Base-by-base conservation (phyloP, 1,284 basidiomycete genomes). In the Austroboletus niveus region DNA sequence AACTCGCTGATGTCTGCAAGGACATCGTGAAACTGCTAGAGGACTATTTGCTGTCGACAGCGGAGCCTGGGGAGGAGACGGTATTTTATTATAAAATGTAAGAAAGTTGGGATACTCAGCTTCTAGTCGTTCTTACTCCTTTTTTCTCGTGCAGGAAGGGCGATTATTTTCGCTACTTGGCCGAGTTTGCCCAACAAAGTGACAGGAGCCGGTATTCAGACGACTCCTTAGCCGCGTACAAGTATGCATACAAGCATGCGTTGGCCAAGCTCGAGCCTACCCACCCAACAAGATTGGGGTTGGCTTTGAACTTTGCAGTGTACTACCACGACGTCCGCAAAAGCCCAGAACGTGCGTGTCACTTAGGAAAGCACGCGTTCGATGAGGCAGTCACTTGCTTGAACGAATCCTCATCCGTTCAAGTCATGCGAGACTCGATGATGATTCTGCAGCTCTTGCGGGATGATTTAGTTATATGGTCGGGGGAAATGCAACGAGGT, bases 241-340 rank as follows among this genome's bases (percentile, higher is more conserved):
- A 81, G 65, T 62, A 72, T 47, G 84, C 85, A n/a, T 86, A 85
- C 64, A 78, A 80, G 60, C 80, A 84, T 51, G 85, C 84, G 9
- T 64, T 82, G 48, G 66, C 69, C 41, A 79, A 78, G 17, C 73
- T 87, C 34, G 76, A 81, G 24, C 75, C 84, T 6, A 76, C 80
- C 46, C 83, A 87, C 61, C 83, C 85, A 35, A 87, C 84, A 12
- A 76, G 94, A 65, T 78, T 98, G 52, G 94, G 94, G 55, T 78
- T 98, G 48, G 94, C 94, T 41, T 81, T 98, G 66, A 98, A 97
- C 78, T 97, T 98, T 75, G 91, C 92, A 44, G 94, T 98, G 57
- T 98, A 94, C 77, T 97, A 93, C 76, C 94, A 96, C 73, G 94
- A 97, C 73, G 94, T 97, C 68, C 81, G 88, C 65, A 90, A 92